These are phyloP conservation scores for Penicillium riverlandense DNA, from an alignment of 495 filamentous ascomycete species.

Conservation along the genomic window DNA sequence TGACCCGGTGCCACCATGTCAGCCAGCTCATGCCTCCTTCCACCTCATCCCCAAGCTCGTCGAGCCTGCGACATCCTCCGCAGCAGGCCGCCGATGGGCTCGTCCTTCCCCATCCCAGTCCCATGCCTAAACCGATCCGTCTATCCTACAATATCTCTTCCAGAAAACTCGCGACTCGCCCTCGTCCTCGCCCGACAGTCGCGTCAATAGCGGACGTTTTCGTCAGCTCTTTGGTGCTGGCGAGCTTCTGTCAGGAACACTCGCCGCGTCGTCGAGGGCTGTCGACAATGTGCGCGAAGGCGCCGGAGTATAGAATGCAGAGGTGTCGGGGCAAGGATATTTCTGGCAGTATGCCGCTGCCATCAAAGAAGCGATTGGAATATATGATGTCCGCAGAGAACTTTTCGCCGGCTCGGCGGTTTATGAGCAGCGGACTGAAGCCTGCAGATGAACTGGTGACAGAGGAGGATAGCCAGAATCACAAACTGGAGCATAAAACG, in stretches of 20 bases:
- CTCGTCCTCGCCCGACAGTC: conserved; percentile 33
- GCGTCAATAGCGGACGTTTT: conserved; percentile 48
- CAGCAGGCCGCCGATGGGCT: conserved; percentile 39
- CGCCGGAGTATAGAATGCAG: conserved; percentile 5
- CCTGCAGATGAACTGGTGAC: conserved; percentile 6
- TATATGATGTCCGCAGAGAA: conserved; percentile 15
- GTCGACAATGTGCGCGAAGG: conserved; percentile 16
- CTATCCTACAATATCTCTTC: too few species aligned
- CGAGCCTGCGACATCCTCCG: conserved; percentile 41
- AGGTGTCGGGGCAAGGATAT: conserved; percentile 12
- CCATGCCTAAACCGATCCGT: conserved; percentile 9
- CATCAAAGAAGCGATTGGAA: conserved; percentile 11
- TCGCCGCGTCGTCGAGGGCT: conserved; percentile 27
- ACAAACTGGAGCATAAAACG: neutral
- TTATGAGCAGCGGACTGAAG: conserved; percentile 24
- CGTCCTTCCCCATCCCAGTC: conserved; percentile 18
- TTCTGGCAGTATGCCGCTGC: conserved; percentile 5
- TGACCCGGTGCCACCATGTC: conserved; percentile 52
- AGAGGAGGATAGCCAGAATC: neutral
- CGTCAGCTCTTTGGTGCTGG: conserved; percentile 57
- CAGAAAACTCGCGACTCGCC: conserved; percentile 16
- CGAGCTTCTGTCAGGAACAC: conserved; percentile 55
- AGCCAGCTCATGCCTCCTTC: conserved; percentile 57
- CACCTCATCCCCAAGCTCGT: conserved; percentile 45
- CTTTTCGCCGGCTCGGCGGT: conserved; percentile 18